These are phyloP conservation scores for Dryadomyces sulphureus DNA, from an alignment of 2,329 filamentous ascomycete species.

Conservation along the genomic window DNA sequence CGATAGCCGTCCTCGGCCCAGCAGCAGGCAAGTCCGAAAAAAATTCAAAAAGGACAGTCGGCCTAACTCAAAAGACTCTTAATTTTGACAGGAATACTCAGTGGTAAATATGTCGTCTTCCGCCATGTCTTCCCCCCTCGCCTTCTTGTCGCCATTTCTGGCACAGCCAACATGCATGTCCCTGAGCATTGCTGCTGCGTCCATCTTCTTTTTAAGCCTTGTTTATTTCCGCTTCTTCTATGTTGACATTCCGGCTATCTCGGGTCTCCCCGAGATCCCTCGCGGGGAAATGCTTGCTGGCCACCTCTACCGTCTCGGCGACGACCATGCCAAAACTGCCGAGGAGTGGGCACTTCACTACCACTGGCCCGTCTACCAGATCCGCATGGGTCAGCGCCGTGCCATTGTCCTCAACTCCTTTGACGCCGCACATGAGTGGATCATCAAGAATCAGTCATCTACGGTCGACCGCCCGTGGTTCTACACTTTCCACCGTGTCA, in stretches of 20 bases:
- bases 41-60: too few relatives aligned
- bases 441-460: constrained; percentile 2
- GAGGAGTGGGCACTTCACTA: neutral
- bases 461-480: constrained; percentile 2
- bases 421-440: neutral
- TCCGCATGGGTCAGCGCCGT: constrained; percentile 1
- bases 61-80: too few relatives aligned
- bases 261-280: constrained; percentile 2
- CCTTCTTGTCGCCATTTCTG: neutral
- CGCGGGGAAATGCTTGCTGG: neutral
- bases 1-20: too few relatives aligned
- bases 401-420: constrained; percentile 2
- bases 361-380: constrained; percentile 5
- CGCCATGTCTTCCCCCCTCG: too few relatives aligned
- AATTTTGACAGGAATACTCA: too few relatives aligned
- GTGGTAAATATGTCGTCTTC: too few relatives aligned
- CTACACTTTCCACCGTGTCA: constrained; percentile 5
- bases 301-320: constrained; percentile 1
- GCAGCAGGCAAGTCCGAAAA: too few relatives aligned
- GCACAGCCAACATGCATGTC: neutral
- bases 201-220: neutral
- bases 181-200: neutral
- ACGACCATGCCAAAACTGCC: constrained; percentile 1
- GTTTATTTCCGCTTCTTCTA: constrained; percentile 1
- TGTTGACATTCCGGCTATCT: neutral